Evolutionary conservation across 148 eudicot species (phyloP).

Genomic region (Agrostemma githago): DNA sequence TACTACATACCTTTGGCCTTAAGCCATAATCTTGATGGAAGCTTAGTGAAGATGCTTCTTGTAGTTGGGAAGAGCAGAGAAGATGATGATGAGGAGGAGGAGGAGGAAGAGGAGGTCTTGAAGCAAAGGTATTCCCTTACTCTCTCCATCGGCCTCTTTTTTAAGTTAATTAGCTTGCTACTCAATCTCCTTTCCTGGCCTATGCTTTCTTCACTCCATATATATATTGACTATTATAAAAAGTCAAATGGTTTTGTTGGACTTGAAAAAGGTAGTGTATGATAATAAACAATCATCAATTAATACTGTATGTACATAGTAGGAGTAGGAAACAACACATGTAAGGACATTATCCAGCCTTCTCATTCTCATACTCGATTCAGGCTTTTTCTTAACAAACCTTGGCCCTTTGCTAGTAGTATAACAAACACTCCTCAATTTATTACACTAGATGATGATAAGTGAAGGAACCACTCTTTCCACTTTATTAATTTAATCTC

Average conservation of each 20-base stretch:
- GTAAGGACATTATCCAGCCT: not conserved
- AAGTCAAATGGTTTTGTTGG: conserved; percentile 24
- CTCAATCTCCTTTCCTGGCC: too few relatives aligned
- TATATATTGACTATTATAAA: conserved; percentile 13
- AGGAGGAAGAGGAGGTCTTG: conserved; percentile 20
- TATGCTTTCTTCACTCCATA: conserved; percentile 16
- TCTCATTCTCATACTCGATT: conserved; percentile 12
- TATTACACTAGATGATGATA: not conserved
- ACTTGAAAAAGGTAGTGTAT: not conserved
- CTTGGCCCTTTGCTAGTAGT: conserved; percentile 22
- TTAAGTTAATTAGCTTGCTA: not conserved
- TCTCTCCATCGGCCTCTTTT: conserved; percentile 18
- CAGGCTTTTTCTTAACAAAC: conserved; percentile 18
- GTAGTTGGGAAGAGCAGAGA: conserved; percentile 22
- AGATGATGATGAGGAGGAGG: not conserved
- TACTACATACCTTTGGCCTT: conserved; percentile 34
- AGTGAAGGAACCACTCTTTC: not conserved
- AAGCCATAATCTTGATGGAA: conserved; percentile 22
- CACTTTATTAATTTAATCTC: not conserved
- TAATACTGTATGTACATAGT: not conserved
- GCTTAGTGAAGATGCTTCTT: conserved; percentile 21
- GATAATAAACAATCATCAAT: not conserved
- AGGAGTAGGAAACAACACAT: conserved; percentile 8
- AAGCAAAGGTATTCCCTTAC: conserved; percentile 26
- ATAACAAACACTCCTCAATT: not conserved